Conservation (phyloP, 2,329 filamentous ascomycete genomes). For the Venturia aucupariae region DNA sequence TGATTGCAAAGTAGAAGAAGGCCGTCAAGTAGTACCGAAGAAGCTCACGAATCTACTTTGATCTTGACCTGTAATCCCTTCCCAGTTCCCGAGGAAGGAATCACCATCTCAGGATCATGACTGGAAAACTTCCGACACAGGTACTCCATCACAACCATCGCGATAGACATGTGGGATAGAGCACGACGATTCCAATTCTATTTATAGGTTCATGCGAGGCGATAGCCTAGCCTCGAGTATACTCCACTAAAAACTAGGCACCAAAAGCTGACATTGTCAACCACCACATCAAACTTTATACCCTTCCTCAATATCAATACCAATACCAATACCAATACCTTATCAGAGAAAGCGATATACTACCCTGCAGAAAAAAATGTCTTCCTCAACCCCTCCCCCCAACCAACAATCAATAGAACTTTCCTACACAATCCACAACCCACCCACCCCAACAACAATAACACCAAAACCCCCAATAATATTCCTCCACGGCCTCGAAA, state of each 20-base stretch:
- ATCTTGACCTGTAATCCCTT: too few relatives aligned
- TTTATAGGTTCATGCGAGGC: too few relatives aligned
- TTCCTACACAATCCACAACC: neutral
- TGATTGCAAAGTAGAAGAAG: too few relatives aligned
- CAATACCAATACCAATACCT: rapidly evolving
- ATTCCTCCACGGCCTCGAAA: conserved; percentile 17
- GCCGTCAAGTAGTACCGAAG: too few relatives aligned
- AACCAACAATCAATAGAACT: neutral
- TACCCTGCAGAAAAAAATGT: neutral
- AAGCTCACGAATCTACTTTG: too few relatives aligned
- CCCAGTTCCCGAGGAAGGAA: too few relatives aligned
- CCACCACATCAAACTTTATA: neutral
- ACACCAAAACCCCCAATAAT: conserved; percentile 14
- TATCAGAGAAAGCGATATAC: neutral
- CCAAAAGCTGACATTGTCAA: neutral
- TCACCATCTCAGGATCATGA: too few relatives aligned
- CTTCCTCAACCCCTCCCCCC: neutral
- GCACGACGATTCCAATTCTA: too few relatives aligned
- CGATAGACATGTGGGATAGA: too few relatives aligned
- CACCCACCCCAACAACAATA: neutral
- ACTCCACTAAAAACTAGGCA: neutral
- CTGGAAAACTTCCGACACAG: too few relatives aligned
- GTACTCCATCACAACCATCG: too few relatives aligned
- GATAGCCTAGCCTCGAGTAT: neutral
- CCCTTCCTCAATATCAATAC: neutral